These are phyloP conservation scores for Aspergillus pseudoterreus DNA, from an alignment of 2,329 filamentous ascomycete species.

Conservation along the genomic window DNA sequence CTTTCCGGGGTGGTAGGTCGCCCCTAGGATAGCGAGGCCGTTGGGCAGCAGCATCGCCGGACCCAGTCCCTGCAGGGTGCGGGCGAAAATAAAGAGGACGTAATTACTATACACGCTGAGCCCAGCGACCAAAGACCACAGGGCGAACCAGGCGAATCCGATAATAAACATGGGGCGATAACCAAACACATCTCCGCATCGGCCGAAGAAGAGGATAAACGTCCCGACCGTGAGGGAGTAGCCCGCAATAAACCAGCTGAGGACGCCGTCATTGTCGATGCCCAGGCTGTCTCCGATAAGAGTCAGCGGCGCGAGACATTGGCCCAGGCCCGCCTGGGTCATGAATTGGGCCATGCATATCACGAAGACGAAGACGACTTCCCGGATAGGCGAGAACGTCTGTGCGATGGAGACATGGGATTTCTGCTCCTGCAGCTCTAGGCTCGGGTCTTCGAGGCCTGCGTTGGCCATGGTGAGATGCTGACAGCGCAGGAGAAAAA, in stretches of 20 bases:
- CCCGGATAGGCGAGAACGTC: constrained; percentile 20
- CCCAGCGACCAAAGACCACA: constrained; percentile 37
- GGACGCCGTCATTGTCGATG: constrained; percentile 40
- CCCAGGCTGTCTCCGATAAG: constrained; percentile 49
- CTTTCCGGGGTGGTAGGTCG: constrained; percentile 53
- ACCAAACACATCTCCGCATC: constrained; percentile 37
- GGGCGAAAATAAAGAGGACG: constrained; percentile 50
- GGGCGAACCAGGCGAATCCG: constrained; percentile 33
- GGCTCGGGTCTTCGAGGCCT: not conserved
- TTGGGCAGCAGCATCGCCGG: constrained; percentile 63
- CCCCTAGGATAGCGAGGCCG: constrained; percentile 59
- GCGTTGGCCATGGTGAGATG: no score
- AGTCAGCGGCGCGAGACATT: constrained; percentile 47
- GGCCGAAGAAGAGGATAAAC: constrained; percentile 37
- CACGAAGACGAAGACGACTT: constrained; percentile 31
- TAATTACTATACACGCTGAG: constrained; percentile 37
- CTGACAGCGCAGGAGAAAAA: no score
- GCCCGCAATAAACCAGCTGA: constrained; percentile 57
- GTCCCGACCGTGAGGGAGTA: constrained; percentile 49
- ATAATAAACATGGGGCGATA: constrained; percentile 34
- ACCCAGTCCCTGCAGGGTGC: constrained; percentile 55
- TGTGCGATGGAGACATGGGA: not conserved
- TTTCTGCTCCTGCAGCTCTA: not conserved
- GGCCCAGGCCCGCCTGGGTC: constrained; percentile 48
- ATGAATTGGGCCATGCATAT: constrained; percentile 40